Conservation (phyloP, 192 early-diverging fungal species). For the Backusella mclennaniae region DNA sequence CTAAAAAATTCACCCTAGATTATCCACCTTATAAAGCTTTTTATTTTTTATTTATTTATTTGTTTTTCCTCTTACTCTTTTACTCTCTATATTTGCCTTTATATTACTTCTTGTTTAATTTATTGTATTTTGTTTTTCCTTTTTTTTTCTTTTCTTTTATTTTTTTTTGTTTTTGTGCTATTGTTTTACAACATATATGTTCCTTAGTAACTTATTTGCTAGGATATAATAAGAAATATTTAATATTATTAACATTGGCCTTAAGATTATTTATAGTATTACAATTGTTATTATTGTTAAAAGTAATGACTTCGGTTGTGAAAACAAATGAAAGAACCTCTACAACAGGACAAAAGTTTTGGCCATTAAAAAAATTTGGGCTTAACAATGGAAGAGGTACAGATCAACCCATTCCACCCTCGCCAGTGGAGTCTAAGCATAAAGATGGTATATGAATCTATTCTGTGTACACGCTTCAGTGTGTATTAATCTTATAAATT, state of each 20-base stretch:
- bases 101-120: not conserved
- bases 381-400: constrained; percentile 7
- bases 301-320: not conserved
- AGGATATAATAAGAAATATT: not conserved
- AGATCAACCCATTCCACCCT: not conserved
- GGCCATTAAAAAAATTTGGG: constrained; percentile 25
- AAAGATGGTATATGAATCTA: not conserved
- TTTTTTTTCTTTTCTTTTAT: not conserved
- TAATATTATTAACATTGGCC: not conserved
- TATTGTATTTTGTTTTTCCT: constrained; percentile 1
- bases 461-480: not conserved
- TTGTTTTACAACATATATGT: not conserved
- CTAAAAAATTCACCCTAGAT: not conserved
- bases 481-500: not conserved
- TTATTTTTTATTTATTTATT: not conserved
- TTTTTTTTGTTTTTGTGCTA: not conserved
- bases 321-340: constrained; percentile 14
- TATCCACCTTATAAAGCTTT: not conserved
- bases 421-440: not conserved
- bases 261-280: not conserved
- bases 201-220: not conserved
- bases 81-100: not conserved
- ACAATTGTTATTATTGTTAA: not conserved
- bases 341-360: constrained; percentile 26
- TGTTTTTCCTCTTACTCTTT: not conserved